Base-by-base conservation (phyloP, 176 grass and related monocot genomes). In the Carex cristatella region DNA sequence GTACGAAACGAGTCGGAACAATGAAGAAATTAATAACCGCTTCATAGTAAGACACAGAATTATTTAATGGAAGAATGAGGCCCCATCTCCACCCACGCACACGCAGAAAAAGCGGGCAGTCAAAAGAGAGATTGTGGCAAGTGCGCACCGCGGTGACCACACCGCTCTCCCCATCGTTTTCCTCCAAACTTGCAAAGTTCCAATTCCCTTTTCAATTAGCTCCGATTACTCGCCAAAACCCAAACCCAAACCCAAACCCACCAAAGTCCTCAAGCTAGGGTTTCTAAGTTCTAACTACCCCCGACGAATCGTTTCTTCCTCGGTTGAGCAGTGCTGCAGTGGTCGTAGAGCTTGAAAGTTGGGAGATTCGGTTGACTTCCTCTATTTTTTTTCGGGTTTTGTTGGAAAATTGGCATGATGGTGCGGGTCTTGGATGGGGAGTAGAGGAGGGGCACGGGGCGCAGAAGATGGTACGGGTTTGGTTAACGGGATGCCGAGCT, bases 401-500 rank as follows among this genome's bases (percentile, higher is more conserved):
- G 46, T n/a, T 81, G 58, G 14, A 42, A 69, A 62, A 23, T 69
- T 64, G 73, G 86, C 53, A 28, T 53, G 69, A 68, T 65, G 81
- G 60, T 71, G 74, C 10, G 56, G 63, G 35, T 54, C 53, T 77
- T 73, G 70, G 32, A 85, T 88, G 87, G 82, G 73, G 87, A 84
- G 49, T 88, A 88, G 87, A 62, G 13, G 51, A 19, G 62, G 62
- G 62, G 13, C 18, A 15, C 51, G 19, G 15, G 12, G 14, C 60
- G 60, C 76, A 64, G 86, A 83, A 61, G 66, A 77, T 70, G 87
- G 77, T 65, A 57, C 28, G 51, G 51, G 51, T 18, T 79, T 79
- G 16, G 51, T 58, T 56, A 35, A 48, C n/a, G 68, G 69, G 61
- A 89, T 89, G 88, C 88, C 84, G 84, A 86, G 88, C 79, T 89